Evolutionary conservation across 768 basidiomycete genomes (phyloP).

Genomic region (Auriscalpium orientale): DNA sequence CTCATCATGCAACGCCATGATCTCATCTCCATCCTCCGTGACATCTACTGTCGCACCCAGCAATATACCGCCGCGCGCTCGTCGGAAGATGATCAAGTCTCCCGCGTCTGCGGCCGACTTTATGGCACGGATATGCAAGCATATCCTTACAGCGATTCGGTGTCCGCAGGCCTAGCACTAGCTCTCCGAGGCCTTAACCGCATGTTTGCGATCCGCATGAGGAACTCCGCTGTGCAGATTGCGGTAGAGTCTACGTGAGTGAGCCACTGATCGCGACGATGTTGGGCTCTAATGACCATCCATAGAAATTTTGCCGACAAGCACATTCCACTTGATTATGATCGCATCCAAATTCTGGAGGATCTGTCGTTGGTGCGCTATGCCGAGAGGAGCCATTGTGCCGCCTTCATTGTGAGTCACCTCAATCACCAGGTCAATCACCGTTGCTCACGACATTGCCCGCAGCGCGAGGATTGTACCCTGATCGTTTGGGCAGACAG

Average conservation of each 20-base stretch:
- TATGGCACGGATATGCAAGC: background rate
- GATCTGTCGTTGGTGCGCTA: background rate
- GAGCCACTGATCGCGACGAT: background rate
- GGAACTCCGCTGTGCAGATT: background rate
- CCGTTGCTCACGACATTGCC: background rate
- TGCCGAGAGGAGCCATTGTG: background rate
- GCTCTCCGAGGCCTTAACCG: background rate
- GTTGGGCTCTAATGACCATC: background rate
- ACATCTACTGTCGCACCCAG: background rate
- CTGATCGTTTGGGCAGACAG: slow-evolving; percentile 3
- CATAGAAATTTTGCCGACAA: background rate
- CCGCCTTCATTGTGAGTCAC: background rate
- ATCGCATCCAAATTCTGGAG: background rate
- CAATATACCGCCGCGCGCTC: background rate
- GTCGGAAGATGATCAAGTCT: background rate
- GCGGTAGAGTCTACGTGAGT: background rate
- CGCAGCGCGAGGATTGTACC: background rate
- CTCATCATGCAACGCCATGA: background rate
- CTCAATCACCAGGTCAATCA: background rate
- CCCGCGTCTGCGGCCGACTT: background rate
- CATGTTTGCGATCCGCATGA: background rate
- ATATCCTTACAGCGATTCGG: background rate
- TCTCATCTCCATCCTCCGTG: background rate
- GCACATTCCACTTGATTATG: background rate
- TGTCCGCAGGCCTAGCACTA: background rate